Base-by-base conservation (phyloP, 306 rosid species). In the Fragaria iinumae region DNA sequence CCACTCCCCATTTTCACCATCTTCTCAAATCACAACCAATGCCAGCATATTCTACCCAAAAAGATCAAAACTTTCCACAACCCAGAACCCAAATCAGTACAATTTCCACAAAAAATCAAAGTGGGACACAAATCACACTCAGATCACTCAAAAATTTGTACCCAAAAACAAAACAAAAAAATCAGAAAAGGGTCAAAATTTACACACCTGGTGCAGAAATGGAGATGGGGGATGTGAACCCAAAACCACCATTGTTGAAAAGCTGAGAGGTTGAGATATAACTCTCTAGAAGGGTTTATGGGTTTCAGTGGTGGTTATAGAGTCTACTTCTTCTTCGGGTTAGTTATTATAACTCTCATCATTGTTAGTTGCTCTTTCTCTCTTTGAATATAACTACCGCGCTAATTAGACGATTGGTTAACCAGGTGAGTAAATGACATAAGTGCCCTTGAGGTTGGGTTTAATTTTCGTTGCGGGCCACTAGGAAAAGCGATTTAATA, bases 221-320 rank as follows among this genome's bases (percentile, higher is more conserved):
- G 13, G 27, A 38, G 69, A 64, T 16, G 69, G 43, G 43, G 1
- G 16, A 17, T 20, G 70, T 23, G 70, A 66, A 38, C 6, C 48
- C 48, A 5, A 66, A 1, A 20, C 70, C 29, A 27, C 70, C 70
- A 66, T 66, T 38, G 70, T 32, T 29, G 68, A 63, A 32, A 63
- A 10, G 16, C 4, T 63, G n/a, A 14, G 68, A 63, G 70, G 70
- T 38, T 66, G 70, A 66, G 39, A 12, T 8, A 12, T 67, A 11
- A 27, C 53, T 43, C 53, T 43, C 53, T 21, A 1, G 18, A 38
- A 17, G 47, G 71, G 53, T 23, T 43, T 17, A 57, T 16, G 71
- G 52, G 59, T 16, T 20, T 53, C 39, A 73, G 82, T 74, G 77
- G 92, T 82, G 78, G 96, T 83, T 93, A 85, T 84, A 85, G 88